Base-by-base conservation (phyloP, 2,329 filamentous ascomycete species). In the Didymella pomorum region DNA sequence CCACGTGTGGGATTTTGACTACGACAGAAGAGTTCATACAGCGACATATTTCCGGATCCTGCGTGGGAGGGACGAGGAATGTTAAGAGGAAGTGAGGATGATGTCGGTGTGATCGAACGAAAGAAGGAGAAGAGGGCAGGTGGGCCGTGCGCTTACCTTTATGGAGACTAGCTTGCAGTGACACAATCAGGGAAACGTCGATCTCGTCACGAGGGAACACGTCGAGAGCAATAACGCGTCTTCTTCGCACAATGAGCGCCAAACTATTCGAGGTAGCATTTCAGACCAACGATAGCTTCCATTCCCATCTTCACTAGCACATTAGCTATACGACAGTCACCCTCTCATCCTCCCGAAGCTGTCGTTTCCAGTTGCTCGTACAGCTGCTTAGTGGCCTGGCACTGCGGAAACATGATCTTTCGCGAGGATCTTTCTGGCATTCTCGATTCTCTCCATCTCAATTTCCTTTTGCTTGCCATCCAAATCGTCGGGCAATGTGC, bases 401-500 rank as follows among this genome's bases (percentile, higher is more conserved):
- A 58, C 56, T 16, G 49, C 56, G 29, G 50, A 44, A 8, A 58
- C 56, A 9, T 42, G 31, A 14, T 58, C 56, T 12, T 35, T 53
- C 23, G 56, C 46, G 3, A 60, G 35, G n/a, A 60, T 25, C 28
- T 66, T 68, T 44, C 51, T 67, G 12, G 67, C 68, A 14, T 57
- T 61, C 14, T 64, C 56, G 20, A 71, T 66, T 31, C 60, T 63
- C 44, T 70, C 66, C 48, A 71, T 35, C 20, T 71, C 67, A 20
- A 70, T 64, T 10, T 70, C 52, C 26, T 57, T 63, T 29, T 70
- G 63, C 47, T 70, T 70, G 16, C 69, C 64, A 16, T 76, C 71
- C 42, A 83, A 64, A 56, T 82, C 74, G 35, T 81, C 77, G 1
- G 82, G 79, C 46, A 83, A 63, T 1, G 76, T 79, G 11, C 81